Evolutionary conservation across 2,329 filamentous ascomycete species (phyloP).

Genomic region (Curvularia sp.): DNA sequence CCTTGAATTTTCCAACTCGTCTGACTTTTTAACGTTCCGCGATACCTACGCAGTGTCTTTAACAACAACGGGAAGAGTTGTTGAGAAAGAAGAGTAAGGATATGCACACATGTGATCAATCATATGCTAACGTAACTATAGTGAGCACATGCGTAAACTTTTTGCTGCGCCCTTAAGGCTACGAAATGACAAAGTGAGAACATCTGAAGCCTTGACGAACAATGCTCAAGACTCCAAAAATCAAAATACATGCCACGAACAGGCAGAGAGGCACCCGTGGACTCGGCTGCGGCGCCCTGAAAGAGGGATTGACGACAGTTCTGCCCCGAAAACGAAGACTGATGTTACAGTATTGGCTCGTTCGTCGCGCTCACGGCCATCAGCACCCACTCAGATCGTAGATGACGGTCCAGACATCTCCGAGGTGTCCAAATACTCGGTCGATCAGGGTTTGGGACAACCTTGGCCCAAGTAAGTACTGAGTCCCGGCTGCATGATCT

Average conservation of each 20-base stretch:
- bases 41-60: constrained; percentile 5
- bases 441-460: constrained; percentile 35
- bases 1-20: constrained; percentile 27
- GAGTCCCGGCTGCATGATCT: not conserved
- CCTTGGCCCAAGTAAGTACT: constrained; percentile 37
- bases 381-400: constrained; percentile 8
- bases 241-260: not conserved
- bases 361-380: constrained; percentile 20
- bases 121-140: constrained; percentile 13
- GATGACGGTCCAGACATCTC: not conserved
- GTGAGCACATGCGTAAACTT: constrained; percentile 20
- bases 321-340: not conserved
- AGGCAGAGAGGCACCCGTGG: constrained; percentile 5
- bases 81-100: constrained; percentile 6
- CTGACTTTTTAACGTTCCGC: constrained; percentile 22
- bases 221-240: not conserved
- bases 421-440: constrained; percentile 30
- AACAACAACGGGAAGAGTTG: not conserved
- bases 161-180: constrained; percentile 21
- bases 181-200: constrained; percentile 23
- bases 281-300: not conserved
- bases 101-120: not conserved
- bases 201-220: constrained; percentile 9
- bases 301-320: not conserved
- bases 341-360: constrained; percentile 7